Conservation (phyloP, 345 rosid genomes). For the Trapa incisa region DNA sequence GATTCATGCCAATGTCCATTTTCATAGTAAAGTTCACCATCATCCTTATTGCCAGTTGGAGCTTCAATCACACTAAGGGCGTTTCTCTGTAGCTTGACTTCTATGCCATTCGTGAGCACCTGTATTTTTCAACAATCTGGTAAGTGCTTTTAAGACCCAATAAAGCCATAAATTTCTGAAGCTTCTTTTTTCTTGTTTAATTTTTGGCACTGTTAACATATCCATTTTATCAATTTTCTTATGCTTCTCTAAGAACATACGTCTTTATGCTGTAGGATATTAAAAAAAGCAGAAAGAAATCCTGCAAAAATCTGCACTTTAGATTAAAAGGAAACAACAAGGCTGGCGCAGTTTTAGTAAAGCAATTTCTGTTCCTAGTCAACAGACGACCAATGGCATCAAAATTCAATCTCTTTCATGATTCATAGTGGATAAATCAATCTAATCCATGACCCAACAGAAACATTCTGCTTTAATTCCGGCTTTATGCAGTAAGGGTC, state of each 20-base stretch:
- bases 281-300: not conserved
- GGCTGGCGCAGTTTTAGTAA: too few relatives aligned
- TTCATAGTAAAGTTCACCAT: slow-evolving; percentile 58
- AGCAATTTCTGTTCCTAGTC: not conserved
- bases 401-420: not conserved
- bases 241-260: not conserved
- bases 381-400: not conserved
- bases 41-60: slow-evolving; percentile 92
- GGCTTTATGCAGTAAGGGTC: not conserved
- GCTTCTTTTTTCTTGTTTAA: too few relatives aligned
- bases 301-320: not conserved
- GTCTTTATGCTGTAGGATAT: not conserved
- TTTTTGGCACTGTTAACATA: too few relatives aligned
- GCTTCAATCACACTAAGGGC: slow-evolving; percentile 97
- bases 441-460: not conserved
- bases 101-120: slow-evolving; percentile 97
- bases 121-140: slow-evolving; percentile 12
- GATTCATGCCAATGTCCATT: slow-evolving; percentile 63
- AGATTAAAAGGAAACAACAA: not conserved
- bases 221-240: too few relatives aligned
- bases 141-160: not conserved
- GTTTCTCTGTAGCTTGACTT: slow-evolving; percentile 96
- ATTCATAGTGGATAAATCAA: not conserved
- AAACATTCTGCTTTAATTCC: not conserved
- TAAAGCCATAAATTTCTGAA: not conserved